Percentiles rank a stretch among this genome's conserved stretches.
Conservation (phyloP, 1,284 basidiomycete species). For the Inonotus hispidus region DNA sequence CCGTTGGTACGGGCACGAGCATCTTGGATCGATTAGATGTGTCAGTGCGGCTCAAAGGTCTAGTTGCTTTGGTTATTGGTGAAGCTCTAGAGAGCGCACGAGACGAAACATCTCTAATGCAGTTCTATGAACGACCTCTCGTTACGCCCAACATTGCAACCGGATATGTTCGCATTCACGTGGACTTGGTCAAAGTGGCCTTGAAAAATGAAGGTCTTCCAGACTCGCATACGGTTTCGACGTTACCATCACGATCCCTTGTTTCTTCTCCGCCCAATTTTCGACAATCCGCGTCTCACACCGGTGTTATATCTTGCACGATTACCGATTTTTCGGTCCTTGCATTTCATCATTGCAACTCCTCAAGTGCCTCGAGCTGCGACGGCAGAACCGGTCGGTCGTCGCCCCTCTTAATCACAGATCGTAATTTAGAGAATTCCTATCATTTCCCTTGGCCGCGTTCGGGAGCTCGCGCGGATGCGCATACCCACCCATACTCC, state of each 20-base stretch:
- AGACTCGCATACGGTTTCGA: neutral
- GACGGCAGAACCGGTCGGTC: constrained; percentile 29
- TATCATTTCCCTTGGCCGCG: constrained; percentile 28
- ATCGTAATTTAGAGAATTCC: constrained; percentile 49
- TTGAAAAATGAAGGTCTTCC: neutral
- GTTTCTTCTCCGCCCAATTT: neutral
- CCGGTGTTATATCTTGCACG: constrained; percentile 24
- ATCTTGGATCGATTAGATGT: constrained; percentile 33
- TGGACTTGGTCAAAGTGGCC: constrained; percentile 41
- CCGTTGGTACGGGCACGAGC: constrained; percentile 20
- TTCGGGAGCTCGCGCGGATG: constrained; percentile 33
- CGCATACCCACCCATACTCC: constrained; percentile 28
- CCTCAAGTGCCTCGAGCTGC: constrained; percentile 13
- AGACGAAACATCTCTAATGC: constrained; percentile 24
- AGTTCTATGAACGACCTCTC: constrained; percentile 54
- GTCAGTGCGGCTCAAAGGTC: constrained; percentile 38
- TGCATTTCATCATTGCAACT: constrained; percentile 31
- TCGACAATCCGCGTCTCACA: constrained; percentile 19
- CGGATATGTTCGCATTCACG: constrained; percentile 51
- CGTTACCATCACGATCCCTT: neutral
- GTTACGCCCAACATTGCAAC: constrained; percentile 43
- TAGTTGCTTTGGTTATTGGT: constrained; percentile 43
- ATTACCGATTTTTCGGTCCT: constrained; percentile 52
- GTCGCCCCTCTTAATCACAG: constrained; percentile 60
- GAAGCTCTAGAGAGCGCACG: neutral